Evolutionary conservation across 176 grass and related monocot genomes (phyloP), one percentile per base, ranked within the genome.

Genomic region (Lolium rigidum): DNA sequence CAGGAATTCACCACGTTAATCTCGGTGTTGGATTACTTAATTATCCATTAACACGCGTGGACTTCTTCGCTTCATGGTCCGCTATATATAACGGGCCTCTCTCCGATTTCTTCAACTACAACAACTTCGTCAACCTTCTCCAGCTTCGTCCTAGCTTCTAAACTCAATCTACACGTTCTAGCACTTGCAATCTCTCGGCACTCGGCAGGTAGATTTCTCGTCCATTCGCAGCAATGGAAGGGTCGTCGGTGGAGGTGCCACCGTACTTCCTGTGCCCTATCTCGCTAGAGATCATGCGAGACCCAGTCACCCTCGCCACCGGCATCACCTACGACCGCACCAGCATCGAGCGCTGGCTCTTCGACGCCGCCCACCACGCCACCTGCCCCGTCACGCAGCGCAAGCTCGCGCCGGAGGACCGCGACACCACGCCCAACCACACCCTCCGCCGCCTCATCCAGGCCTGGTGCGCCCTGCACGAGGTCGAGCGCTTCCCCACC

Each of bases 251-350:
- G 21, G 92, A 94, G 82, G 89, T 99, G 83, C 97, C 94, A 3
- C 76, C 85, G 5, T 92, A 96, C 79, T 99, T 94, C 85, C 85
- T 99, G 3, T 99, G 97, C 70, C 97, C 94, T 2, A 93, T 99
- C 63, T 99, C 97, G 22, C 94, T 96, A 5, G 86, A 99, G 82
- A 84, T 90, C 38, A 99, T 96, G 97, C 76, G 82, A 6, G 97
- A 99, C 77, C 94, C 94, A 9, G 97, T 96, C 3, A 91, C 87
- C 22, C 90, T 99, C 7, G 57, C 88, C 61, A 96, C 94, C 21
- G 94, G 97, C 85, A 96, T 99, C 64, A 93, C 97, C 78, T 99
- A 99, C 80, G 97, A 99, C 48, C 94, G 94, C 57, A 14, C 16
- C 84, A 92, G 80, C 78, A 96, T 99, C 83, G 90, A 94, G 86